Percentiles rank a stretch among this genome's conserved stretches.
Conservation (phyloP, 1,139 yeast genomes). For the Spencermartinsiella ligniputridi region DNA sequence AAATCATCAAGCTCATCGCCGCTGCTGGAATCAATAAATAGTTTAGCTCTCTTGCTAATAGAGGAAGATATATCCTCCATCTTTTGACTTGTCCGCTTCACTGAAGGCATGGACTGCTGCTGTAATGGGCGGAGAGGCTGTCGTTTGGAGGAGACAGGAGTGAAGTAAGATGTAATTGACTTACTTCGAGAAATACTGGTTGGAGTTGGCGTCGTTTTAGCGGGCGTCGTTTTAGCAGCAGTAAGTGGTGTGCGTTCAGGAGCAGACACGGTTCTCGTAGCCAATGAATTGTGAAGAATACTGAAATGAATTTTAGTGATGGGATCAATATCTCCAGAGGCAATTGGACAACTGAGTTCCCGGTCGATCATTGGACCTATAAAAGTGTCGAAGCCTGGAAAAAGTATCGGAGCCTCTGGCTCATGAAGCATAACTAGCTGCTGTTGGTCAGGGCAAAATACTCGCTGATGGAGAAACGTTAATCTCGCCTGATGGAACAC, state of each 20-base stretch:
- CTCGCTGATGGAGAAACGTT: conserved; percentile 85
- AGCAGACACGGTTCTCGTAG: neutral
- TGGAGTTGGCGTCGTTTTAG: neutral
- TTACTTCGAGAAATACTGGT: neutral
- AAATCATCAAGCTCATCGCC: neutral
- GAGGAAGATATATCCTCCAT: neutral
- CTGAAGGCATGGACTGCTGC: neutral
- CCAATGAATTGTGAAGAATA: neutral
- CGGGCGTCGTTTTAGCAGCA: neutral
- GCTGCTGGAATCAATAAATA: neutral
- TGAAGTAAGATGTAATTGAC: neutral
- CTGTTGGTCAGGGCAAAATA: conserved; percentile 59
- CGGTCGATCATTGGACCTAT: conserved; percentile 54
- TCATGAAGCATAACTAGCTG: conserved; percentile 55
- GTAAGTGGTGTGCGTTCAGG: neutral
- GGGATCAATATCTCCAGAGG: conserved; percentile 67
- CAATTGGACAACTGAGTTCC: conserved; percentile 50
- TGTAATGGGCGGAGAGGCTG: neutral
- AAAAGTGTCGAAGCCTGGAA: conserved; percentile 47
- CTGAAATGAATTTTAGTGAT: conserved; percentile 40
- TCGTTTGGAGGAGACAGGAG: neutral
- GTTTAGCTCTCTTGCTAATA: neutral
- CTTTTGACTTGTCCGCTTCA: no score
- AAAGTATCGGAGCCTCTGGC: conserved; percentile 37
- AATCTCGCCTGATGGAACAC: conserved; percentile 65